Base-by-base conservation (phyloP, 2,329 filamentous ascomycete species). In the Davidsoniella neocaledoniae region DNA sequence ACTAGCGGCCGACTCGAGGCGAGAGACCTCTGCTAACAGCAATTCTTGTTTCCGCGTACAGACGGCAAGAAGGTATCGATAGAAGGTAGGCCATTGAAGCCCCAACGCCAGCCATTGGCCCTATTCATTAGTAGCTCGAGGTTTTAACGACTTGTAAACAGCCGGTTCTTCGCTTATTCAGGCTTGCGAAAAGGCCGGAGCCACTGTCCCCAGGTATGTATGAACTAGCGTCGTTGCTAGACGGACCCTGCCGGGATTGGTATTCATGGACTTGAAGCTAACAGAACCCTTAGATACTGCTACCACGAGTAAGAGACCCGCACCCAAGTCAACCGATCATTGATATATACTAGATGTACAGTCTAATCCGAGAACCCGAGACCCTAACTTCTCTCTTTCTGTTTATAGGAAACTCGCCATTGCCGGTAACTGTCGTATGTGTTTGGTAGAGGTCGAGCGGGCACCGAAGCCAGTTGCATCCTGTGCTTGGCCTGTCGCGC, bases 381-480 rank as follows among this genome's bases (percentile, higher is more conserved):
- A 16, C 21, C 36, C 46, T 45, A 46, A 45, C 46, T 8, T 12
- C 26, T 25, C 23, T 43, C n/a, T 49, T 47, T 23, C 36, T 37
- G 58, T 58, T 50, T 57, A 60, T 62, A 90, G 85, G 66, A 96
- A 98, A 71, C 77, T 98, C 59, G 87, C 94, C 82, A 94, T 98
- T 74, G 91, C 91, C 62, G 91, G 91, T 68, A 98, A 96, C 70
- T 98, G 91, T 68, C 87, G 91, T 72, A 98, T 98, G 91, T 98
- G 91, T 69, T 72, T 98, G 62, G 91, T 98, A 62, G 91, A 98
- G 73, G 91, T 98, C 58, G 91, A 96, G 71, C 79, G 80, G 68
- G 85, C 86, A 54, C 91, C 91, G 53, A 98, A 98, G 71, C 91
- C 91, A 54, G 88, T 96, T 51, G 91, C 91, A 60, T 98, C 91